Percentiles rank a stretch among this genome's conserved stretches.
These are phyloP conservation scores for Termitomyces sp. DNA, from an alignment of 768 basidiomycete genomes.

Conservation along the genomic window DNA sequence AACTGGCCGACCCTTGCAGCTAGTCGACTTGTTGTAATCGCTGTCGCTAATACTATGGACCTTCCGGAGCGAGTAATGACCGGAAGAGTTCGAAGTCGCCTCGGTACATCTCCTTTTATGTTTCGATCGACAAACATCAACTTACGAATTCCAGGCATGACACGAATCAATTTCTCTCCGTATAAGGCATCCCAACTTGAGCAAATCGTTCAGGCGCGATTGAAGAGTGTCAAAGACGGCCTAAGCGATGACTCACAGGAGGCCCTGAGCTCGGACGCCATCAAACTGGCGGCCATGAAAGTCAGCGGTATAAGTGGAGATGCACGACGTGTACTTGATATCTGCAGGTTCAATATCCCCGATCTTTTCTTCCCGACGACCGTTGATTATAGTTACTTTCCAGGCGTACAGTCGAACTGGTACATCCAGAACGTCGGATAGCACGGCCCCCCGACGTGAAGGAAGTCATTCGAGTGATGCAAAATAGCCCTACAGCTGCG, in stretches of 20 bases:
- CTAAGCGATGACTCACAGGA: constrained; percentile 42
- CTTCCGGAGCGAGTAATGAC: constrained; percentile 91
- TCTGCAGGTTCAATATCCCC: constrained; percentile 65
- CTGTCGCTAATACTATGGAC: constrained; percentile 98
- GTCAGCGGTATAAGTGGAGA: too few relatives aligned
- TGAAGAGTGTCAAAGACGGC: too few relatives aligned
- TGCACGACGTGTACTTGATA: constrained; percentile 87
- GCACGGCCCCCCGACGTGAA: constrained; percentile 73
- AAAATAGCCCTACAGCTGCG: constrained; percentile 86
- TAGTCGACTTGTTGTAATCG: constrained; percentile 89
- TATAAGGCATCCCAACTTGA: constrained; percentile 77
- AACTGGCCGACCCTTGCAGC: constrained; percentile 94
- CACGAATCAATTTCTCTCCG: constrained; percentile 90
- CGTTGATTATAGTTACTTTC: background rate
- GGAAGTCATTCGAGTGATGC: constrained; percentile 79
- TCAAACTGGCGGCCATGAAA: constrained; percentile 80
- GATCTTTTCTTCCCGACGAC: background rate
- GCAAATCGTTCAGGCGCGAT: constrained; percentile 80
- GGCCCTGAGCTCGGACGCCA: constrained; percentile 63
- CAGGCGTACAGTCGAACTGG: constrained; percentile 83
- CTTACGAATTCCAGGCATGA: background rate
- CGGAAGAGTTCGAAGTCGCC: constrained; percentile 85
- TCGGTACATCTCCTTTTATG: constrained; percentile 46
- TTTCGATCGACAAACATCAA: background rate
- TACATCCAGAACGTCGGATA: constrained; percentile 40